Evolutionary conservation across 495 filamentous ascomycete genomes (phyloP), one percentile per base, ranked within the genome.

Genomic region (Tuber magnatum): DNA sequence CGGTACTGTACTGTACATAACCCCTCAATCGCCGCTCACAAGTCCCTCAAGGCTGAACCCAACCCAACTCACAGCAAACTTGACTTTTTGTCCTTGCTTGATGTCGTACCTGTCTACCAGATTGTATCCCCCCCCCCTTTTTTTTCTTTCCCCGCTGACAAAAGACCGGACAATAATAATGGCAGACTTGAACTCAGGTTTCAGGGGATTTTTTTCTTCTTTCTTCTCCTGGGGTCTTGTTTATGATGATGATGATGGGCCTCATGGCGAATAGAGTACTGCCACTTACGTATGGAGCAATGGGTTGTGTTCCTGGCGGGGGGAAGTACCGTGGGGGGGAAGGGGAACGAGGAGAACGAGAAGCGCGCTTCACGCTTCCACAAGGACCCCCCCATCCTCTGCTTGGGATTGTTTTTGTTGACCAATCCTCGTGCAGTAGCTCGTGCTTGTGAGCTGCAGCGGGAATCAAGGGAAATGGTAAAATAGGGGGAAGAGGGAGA

Each of bases 321-420:
- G 12, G 48, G 44, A 51, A 51, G 48, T 24, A 51, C 1, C 7
- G 8, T 7, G 5, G 22, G 18, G 18, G 18, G 16, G 44, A 46
- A 18, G 44, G 6, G 18, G 44, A 20, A 46, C 22, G 16, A 46
- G 16, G 24, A 24, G 46, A 12, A 51, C n/a, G 32, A 61, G 51
- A 61, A 61, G 51, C 51, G 28, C 51, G 51, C 51, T 61, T 61
- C 28, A 61, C 51, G 51, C 51, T 61, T 32, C 51, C n/a, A 61
- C 4, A 61, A 16, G n/a, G 10, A 14, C 3, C 51, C 51, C n/a
- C 51, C n/a, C n/a, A 28, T 61, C 51, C 9, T 61, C 0, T 16
- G n/a, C n/a, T 28, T 56, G 24, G n/a, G 51, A n/a, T 28, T 14
- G n/a, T 56, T 28, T n/a, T n/a, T n/a, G 51, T 56, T 28, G 24